Base-by-base conservation (phyloP, 768 basidiomycete species). In the Panaeolus papilionaceus region DNA sequence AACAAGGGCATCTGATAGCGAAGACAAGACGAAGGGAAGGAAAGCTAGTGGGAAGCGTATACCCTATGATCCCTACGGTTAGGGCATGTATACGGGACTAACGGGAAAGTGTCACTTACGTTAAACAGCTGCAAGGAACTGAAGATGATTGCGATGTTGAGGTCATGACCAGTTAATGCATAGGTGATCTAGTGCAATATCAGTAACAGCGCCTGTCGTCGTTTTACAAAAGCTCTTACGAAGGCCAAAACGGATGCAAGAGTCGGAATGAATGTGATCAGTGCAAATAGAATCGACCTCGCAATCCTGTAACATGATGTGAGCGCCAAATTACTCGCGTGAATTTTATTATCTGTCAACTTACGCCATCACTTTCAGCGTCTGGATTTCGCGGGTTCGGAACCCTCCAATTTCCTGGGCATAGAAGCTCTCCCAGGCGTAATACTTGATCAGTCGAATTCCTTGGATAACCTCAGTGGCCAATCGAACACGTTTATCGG, bases 381-480 rank as follows among this genome's bases (percentile, higher is more conserved):
- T 78, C 6, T 71, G 68, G 44, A 85, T 79, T 68, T 86, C 85
- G 49, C 76, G 71, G 37, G 70, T 72, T 26, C 86, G 74, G 63
- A 85, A 73, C 0, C 71, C 73, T 28, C 79, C 78, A 38, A 86
- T 82, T 63, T 82, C 79, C 20, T 79, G 72, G 1, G 76, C 73
- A 70, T 86, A 88, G 67, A 86, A 86, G 12, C 68, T 65, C 71
- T 88, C 88, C 84, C 87, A 90, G 0, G 85, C 86, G 71, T 88
- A 90, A 44, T 84, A 78, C 75, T 92, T 92, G 71, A 92, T 82
- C 7, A 90, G 80, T 4, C 90, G 83, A 64, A 92, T 89, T 47
- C 88, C 88, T 75, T 89, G 88, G 11, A 93, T 76, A 2, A 92
- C 83, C 79, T 92, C 92, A 0, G 85, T 88, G 0, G 87, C 83